phyloP scores from a whole-genome alignment of 768 basidiomycete genomes.

The Paxillus ammoniavirescens region DNA sequence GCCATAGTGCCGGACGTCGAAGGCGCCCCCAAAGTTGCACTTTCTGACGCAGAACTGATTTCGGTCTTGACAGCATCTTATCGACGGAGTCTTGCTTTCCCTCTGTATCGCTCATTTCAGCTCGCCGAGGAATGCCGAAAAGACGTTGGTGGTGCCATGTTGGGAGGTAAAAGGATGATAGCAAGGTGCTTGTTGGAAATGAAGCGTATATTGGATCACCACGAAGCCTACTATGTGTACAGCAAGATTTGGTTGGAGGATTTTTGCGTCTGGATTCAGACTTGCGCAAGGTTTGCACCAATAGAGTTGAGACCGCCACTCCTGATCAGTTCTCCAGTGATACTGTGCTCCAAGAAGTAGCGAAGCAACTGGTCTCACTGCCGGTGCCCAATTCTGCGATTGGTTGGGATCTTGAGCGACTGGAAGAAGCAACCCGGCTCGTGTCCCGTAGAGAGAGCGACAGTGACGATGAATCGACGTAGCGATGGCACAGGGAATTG shows the following conservation, averaged over 20 bases:
- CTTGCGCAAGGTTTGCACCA: slow-evolving; percentile 59
- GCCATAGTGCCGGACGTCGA: slow-evolving; percentile 13
- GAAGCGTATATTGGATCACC: slow-evolving; percentile 73
- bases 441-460: slow-evolving; percentile 44
- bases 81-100: slow-evolving; percentile 72
- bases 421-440: slow-evolving; percentile 56
- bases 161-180: slow-evolving; percentile 59
- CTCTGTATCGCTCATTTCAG: slow-evolving; percentile 75
- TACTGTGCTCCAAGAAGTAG: slow-evolving; percentile 47
- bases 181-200: slow-evolving; percentile 67
- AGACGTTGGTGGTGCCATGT: slow-evolving; percentile 61
- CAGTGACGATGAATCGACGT: slow-evolving; percentile 67
- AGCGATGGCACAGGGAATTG: slow-evolving; percentile 28
- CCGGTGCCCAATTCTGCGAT: slow-evolving; percentile 52
- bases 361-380: slow-evolving; percentile 37
- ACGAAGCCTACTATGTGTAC: slow-evolving; percentile 87
- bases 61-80: slow-evolving; percentile 61
- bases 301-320: neutral
- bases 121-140: slow-evolving; percentile 65
- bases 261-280: slow-evolving; percentile 78
- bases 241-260: slow-evolving; percentile 86
- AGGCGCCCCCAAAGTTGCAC: slow-evolving; percentile 15
- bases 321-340: slow-evolving; percentile 46
- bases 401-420: slow-evolving; percentile 68
- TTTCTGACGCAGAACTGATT: slow-evolving; percentile 46